Evolutionary conservation across 2,329 filamentous ascomycete species (phyloP), one percentile per base, ranked within the genome.

Genomic region (Ophiosphaerella narmari): DNA sequence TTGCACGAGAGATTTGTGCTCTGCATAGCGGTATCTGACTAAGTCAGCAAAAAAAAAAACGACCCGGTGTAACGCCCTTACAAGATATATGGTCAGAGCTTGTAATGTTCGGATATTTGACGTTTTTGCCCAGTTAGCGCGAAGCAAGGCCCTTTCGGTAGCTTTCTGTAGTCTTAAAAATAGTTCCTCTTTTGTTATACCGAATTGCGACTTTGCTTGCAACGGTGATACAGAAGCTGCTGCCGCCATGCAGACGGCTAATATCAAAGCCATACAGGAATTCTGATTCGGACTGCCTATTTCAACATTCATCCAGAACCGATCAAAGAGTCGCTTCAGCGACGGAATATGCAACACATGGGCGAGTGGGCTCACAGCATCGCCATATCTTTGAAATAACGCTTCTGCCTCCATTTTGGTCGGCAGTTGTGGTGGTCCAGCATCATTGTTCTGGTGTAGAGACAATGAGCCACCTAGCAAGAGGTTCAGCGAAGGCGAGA

Each of bases 141-240:
- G 66, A 5, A 72, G 57, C 12, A 73, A 45, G 23, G 70, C 70
- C 40, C 65, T 54, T 55, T 73, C 70, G 0, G 70, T 73, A n/a
- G 70, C 70, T 39, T 66, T 71, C 35, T 73, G 70, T 16, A 73
- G 47, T 39, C 68, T 58, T 18, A 70, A 34, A 37, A 72, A 71
- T 18, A 73, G 36, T 18, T 72, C 70, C 46, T 73, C 70, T 51
- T 71, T 71, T 0, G 70, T 69, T 23, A 72, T 71, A 26, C 70
- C 68, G 43, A 73, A 73, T 29, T 73, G 70, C 13, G 70, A 70
- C 39, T 72, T 73, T n/a, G 70, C 67, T 52, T 72, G 70, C 26
- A 73, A 46, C 9, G 70, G 65, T 2, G 70, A 71, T n/a, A 73
- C 58, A 1, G 67, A 70, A 13, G 70, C 68, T 24, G 70, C 67